Conservation (phyloP, 148 eudicot species). For the Diospyros kaki region DNA sequence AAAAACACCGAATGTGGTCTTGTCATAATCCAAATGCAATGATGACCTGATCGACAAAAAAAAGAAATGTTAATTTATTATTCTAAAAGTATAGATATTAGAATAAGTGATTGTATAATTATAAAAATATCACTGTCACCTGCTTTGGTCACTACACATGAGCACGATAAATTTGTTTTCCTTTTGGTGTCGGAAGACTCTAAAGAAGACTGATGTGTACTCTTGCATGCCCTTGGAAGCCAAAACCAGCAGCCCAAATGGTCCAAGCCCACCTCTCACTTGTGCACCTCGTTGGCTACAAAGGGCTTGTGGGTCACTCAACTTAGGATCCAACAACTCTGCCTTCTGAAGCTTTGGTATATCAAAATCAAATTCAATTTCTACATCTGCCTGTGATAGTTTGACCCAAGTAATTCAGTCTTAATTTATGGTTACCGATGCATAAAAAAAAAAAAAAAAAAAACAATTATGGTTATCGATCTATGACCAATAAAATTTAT, state of each 20-base stretch:
- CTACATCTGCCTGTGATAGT: conserved; percentile 48
- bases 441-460: too few species aligned
- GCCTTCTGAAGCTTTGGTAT: conserved; percentile 22
- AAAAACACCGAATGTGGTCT: conserved; percentile 47
- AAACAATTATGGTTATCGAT: too few species aligned
- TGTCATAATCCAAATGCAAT: conserved; percentile 35
- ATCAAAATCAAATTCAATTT: conserved; percentile 35
- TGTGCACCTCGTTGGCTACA: conserved; percentile 39
- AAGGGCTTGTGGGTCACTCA: conserved; percentile 40
- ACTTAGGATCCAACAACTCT: conserved; percentile 35
- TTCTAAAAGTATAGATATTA: neutral
- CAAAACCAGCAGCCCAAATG: conserved; percentile 58
- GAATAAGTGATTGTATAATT: too few species aligned
- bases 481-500: too few species aligned
- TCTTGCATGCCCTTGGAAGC: conserved; percentile 57
- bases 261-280: conserved; percentile 44
- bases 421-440: too few species aligned
- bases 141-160: conserved; percentile 79
- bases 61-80: neutral
- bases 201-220: conserved; percentile 61
- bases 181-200: conserved; percentile 30
- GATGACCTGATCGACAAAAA: conserved; percentile 34
- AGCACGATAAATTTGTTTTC: conserved; percentile 37
- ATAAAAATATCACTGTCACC: conserved; percentile 11
- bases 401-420: too few species aligned